Conservation (phyloP, 768 basidiomycete species). For the Mycena kentingensis region DNA sequence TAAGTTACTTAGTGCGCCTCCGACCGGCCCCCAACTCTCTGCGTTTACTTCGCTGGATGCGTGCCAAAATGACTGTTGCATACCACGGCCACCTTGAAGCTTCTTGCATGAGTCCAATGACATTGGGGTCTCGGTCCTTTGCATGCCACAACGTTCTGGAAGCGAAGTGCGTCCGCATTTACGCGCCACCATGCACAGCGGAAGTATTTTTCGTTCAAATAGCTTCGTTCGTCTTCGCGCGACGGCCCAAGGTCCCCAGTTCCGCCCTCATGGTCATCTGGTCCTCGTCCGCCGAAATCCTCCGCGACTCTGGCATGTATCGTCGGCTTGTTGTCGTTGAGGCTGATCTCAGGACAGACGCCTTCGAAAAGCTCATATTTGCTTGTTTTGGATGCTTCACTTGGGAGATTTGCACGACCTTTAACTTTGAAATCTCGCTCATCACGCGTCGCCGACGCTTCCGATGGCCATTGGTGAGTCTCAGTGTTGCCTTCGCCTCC, state of each 20-base stretch:
- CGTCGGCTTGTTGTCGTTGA: neutral
- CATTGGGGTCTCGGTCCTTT: conserved; percentile 3
- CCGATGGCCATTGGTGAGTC: conserved; percentile 69
- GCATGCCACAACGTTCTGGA: conserved; percentile 10
- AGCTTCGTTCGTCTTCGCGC: neutral
- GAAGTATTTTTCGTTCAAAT: conserved; percentile 11
- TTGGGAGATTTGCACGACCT: conserved; percentile 68
- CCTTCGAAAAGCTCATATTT: conserved; percentile 62
- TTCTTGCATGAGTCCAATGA: neutral
- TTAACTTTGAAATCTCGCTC: conserved; percentile 68
- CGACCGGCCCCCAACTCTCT: neutral
- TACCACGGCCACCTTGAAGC: conserved; percentile 3
- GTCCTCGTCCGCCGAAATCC: conserved; percentile 46
- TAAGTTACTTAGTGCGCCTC: neutral
- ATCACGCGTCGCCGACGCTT: conserved; percentile 58
- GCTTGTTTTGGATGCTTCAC: conserved; percentile 65
- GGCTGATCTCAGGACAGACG: conserved; percentile 36
- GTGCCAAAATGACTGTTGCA: too few relatives aligned
- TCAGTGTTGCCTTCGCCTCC: neutral
- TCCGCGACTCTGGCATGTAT: conserved; percentile 41
- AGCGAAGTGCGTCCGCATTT: conserved; percentile 16
- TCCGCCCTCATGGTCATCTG: conserved; percentile 48
- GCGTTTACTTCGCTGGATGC: too few relatives aligned
- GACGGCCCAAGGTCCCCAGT: neutral
- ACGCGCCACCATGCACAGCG: conserved; percentile 19